These are phyloP conservation scores for Cantharellus cinnabarinus DNA, from an alignment of 768 basidiomycete genomes.

Conservation along the genomic window DNA sequence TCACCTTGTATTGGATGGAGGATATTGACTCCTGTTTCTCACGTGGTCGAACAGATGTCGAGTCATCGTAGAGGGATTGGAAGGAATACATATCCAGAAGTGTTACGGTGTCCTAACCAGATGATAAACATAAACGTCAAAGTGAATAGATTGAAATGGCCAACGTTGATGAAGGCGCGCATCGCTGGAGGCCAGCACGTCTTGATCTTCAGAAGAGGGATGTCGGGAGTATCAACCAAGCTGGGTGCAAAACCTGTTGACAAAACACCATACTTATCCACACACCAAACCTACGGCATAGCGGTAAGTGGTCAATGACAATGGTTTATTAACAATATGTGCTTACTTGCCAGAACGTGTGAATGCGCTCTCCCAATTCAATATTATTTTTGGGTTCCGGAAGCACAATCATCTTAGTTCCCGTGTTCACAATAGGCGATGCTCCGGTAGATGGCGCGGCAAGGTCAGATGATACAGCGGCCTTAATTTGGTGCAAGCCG, in stretches of 20 bases:
- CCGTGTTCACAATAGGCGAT: neutral
- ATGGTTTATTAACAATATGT: neutral
- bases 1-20: neutral
- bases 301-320: too few relatives aligned
- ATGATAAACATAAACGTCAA: neutral
- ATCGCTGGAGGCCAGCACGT: neutral
- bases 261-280: conserved; percentile 1
- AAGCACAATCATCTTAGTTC: neutral
- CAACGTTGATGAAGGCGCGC: neutral
- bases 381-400: neutral
- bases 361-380: conserved; percentile 8
- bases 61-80: neutral
- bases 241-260: neutral
- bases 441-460: neutral
- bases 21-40: neutral
- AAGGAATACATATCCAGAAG: neutral
- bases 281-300: neutral
- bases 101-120: neutral
- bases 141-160: neutral
- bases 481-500: conserved; percentile 6
- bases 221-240: neutral
- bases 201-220: neutral
- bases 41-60: neutral
- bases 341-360: conserved; percentile 8
- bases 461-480: neutral